Percentiles rank a stretch among this genome's conserved stretches.
Conservation (phyloP, 176 grass and related monocot genomes). For the Juncus inflexus region DNA sequence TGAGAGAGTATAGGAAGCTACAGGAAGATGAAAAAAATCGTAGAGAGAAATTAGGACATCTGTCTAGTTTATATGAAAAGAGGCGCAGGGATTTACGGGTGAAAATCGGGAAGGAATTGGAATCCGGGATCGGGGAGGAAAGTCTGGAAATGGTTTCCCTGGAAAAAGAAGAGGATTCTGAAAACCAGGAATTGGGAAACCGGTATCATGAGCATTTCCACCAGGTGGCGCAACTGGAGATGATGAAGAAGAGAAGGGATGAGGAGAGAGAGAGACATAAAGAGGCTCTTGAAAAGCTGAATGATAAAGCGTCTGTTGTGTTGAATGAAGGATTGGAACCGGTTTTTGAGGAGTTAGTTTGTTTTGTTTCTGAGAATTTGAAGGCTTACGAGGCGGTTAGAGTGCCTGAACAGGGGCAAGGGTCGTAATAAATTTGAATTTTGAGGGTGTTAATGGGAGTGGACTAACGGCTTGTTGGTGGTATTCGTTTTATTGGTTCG, state of each 20-base stretch:
- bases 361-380: conserved; percentile 43
- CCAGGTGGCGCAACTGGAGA: conserved; percentile 28
- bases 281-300: conserved; percentile 35
- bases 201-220: conserved; percentile 20
- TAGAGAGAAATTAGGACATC: conserved; percentile 35
- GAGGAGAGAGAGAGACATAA: conserved; percentile 46
- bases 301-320: conserved; percentile 43
- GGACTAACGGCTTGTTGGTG: no score
- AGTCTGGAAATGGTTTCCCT: conserved; percentile 27
- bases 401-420: conserved; percentile 7
- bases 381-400: conserved; percentile 46
- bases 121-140: neutral
- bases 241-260: conserved; percentile 40
- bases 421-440: conserved; percentile 7
- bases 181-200: conserved; percentile 19
- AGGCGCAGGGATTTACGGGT: conserved; percentile 32
- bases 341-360: conserved; percentile 46
- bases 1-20: conserved; percentile 40
- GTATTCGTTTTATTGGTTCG: no score
- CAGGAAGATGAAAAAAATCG: conserved; percentile 53
- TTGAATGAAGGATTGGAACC: conserved; percentile 55
- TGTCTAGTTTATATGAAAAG: conserved; percentile 36
- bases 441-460: neutral
- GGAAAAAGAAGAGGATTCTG: conserved; percentile 13
- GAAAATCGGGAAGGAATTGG: conserved; percentile 6